A percentile compares a stretch with the other conserved stretches of the same genome.
These are phyloP conservation scores for Neopestalotiopsis rosae DNA, from an alignment of 2,329 filamentous ascomycete species.

Conservation along the genomic window DNA sequence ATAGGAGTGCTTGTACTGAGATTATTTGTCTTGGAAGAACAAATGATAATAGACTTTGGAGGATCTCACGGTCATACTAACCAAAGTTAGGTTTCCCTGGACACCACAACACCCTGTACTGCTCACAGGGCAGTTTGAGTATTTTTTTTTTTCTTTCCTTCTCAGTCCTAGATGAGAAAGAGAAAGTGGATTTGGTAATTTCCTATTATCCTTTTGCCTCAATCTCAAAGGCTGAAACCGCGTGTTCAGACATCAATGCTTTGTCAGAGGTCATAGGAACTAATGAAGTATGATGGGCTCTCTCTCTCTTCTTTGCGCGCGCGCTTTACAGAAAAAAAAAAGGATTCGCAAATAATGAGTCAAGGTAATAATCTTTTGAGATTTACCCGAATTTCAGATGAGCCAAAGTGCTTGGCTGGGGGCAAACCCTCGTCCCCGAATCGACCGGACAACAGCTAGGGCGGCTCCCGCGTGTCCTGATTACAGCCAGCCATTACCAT, in stretches of 20 bases:
- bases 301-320: neutral
- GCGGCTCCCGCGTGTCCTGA: constrained; percentile 23
- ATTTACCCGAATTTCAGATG: constrained; percentile 29
- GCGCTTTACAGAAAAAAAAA: no score
- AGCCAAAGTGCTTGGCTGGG: constrained; percentile 26
- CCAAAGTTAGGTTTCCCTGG: constrained; percentile 6
- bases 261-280: constrained; percentile 17
- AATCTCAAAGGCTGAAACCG: constrained; percentile 26
- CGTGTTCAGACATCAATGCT: constrained; percentile 16
- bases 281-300: constrained; percentile 17
- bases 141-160: constrained; percentile 17
- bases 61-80: neutral
- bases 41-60: constrained; percentile 4
- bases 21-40: constrained; percentile 8
- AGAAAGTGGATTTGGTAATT: constrained; percentile 19
- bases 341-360: neutral
- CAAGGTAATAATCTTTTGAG: neutral
- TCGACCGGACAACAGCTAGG: constrained; percentile 21
- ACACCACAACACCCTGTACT: neutral
- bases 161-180: constrained; percentile 24
- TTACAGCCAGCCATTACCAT: constrained; percentile 29
- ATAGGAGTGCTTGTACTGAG: neutral
- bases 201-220: constrained; percentile 29
- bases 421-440: constrained; percentile 22
- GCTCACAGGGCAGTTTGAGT: constrained; percentile 23